These are phyloP conservation scores for Candida nonsorbophila DNA, from an alignment of 805 yeast genomes.

Conservation along the genomic window DNA sequence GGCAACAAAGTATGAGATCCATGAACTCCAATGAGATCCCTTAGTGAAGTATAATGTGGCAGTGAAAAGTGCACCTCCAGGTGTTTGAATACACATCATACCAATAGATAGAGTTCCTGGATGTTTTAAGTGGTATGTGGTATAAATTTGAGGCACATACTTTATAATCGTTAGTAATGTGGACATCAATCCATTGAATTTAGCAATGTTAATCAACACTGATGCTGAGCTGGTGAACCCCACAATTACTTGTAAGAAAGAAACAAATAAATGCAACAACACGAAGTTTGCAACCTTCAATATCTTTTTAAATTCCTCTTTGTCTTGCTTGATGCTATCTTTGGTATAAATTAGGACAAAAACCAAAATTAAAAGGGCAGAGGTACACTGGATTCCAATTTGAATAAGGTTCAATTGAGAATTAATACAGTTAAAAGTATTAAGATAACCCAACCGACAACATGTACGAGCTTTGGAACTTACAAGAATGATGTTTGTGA, in stretches of 20 bases:
- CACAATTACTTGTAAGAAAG: conserved; percentile 28
- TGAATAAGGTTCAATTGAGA: conserved; percentile 65
- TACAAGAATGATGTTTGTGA: conserved; percentile 60
- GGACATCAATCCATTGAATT: conserved; percentile 59
- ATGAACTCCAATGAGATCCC: conserved; percentile 81
- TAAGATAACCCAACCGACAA: conserved; percentile 41
- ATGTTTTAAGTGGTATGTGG: conserved; percentile 64
- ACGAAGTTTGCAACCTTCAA: conserved; percentile 37
- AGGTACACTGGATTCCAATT: conserved; percentile 56
- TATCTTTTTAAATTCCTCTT: conserved; percentile 38
- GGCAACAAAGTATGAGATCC: conserved; percentile 75
- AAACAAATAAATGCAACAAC: conserved; percentile 27
- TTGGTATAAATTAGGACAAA: conserved; percentile 47
- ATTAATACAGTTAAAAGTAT: conserved; percentile 55
- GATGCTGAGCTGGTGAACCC: conserved; percentile 19
- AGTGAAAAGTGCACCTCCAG: conserved; percentile 83
- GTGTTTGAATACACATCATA: conserved; percentile 85
- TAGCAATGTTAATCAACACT: conserved; percentile 40
- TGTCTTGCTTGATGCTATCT: conserved; percentile 42
- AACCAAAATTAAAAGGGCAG: conserved; percentile 53
- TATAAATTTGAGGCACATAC: conserved; percentile 73
- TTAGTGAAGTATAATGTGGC: conserved; percentile 64
- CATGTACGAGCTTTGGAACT: conserved; percentile 60
- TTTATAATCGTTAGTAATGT: conserved; percentile 62
- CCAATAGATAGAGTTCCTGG: conserved; percentile 76